phyloP scores from a whole-genome alignment of 148 eudicot species.

The Vaccinium macrocarpon region DNA sequence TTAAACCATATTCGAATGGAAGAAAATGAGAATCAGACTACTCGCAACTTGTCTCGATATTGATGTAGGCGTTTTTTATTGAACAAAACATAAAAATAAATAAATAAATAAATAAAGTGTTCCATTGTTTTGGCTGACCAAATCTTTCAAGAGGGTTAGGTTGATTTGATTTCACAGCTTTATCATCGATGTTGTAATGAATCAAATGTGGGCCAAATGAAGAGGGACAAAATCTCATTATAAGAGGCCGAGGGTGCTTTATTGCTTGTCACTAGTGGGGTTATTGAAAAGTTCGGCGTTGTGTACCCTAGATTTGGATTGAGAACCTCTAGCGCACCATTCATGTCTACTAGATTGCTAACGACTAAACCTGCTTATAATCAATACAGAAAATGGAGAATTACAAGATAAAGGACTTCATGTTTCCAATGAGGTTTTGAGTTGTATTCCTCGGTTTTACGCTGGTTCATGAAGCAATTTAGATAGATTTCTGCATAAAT shows the following conservation, averaged over 20 bases:
- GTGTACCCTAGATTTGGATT: not conserved
- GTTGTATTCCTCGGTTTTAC: not conserved
- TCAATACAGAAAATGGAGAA: not conserved
- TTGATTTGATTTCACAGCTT: too few species aligned
- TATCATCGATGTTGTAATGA: too few species aligned
- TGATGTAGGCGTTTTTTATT: not conserved
- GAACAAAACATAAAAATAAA: not conserved
- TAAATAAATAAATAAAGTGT: too few species aligned
- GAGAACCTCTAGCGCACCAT: not conserved
- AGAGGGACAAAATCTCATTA: not conserved
- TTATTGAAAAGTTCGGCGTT: not conserved
- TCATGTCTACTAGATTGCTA: not conserved
- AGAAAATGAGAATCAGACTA: not conserved
- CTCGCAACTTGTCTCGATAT: not conserved
- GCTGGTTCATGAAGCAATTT: not conserved
- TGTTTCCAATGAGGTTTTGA: not conserved
- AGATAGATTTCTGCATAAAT: not conserved
- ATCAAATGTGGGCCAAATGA: too few species aligned
- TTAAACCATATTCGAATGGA: not conserved
- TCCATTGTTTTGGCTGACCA: too few species aligned
- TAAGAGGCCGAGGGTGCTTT: not conserved
- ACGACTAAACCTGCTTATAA: not conserved
- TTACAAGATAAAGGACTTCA: not conserved
- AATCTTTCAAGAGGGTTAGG: too few species aligned
- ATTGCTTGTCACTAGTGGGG: not conserved